Base-by-base conservation (phyloP, 2,329 filamentous ascomycete species). In the Paracoccidioides brasiliensis region DNA sequence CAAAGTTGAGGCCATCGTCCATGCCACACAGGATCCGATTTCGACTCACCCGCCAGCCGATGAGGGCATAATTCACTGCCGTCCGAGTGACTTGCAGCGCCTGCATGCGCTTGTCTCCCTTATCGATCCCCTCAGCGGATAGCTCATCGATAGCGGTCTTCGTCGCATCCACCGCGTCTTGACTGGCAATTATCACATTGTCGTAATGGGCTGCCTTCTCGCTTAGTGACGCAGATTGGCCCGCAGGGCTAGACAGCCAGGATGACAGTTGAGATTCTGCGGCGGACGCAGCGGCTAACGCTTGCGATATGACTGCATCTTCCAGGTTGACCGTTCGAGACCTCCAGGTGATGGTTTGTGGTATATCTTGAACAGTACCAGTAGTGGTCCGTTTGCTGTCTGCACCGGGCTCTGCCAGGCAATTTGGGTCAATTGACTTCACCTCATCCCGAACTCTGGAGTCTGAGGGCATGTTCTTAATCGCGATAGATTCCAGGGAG, bases 111-210 rank as follows among this genome's bases (percentile, higher is more conserved):
- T 82, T 74, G 66, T 98, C 91, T 56, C 88, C 84, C 67, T 89
- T 87, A 28, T 88, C 80, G 12, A 95, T 81, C 0, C 89, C 87
- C 68, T 98, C 93, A 57, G 80, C 83, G 52, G 82, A 81, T 56
- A 96, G 76, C 69, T 97, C 93, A 61, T 97, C 91, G 57, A 96
- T 95, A 9, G 90, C 90, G 63, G 86, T 84, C 70, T 95, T 94
- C 0, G 90, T 93, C 4, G 90, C 89, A 71, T 98, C 93, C 22
- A 91, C 89, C 3, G 88, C 89, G 67, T 98, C 91, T 70, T 97
- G 93, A 61, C 88, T 93, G 28, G 90, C 84, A 62, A 86, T 88
- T 32, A 98, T 81, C 54, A 97, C 84, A 59, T 86, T 87, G 63
- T 98, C 93, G 69, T 97, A 98, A 5, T 88, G 88, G 7, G 84